Conservation (phyloP, 257 asterid species). For the Gardenia jasminoides region DNA sequence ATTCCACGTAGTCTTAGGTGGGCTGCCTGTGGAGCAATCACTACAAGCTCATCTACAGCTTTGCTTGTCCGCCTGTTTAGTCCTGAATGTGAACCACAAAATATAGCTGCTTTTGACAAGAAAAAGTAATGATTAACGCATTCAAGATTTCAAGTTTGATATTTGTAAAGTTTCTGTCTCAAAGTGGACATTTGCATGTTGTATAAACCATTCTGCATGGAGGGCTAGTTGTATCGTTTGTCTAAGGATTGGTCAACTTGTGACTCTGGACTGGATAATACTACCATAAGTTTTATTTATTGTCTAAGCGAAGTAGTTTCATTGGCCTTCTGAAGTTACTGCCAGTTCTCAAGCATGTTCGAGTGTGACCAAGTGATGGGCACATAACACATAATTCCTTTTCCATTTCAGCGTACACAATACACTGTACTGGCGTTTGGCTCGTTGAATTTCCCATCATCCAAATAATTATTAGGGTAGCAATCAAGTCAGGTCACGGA, state of each 20-base stretch:
- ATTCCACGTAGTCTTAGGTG: conserved; percentile 76
- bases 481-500: too few species aligned
- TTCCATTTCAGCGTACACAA: not conserved
- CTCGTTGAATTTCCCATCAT: not conserved
- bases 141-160: not conserved
- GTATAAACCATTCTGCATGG: not conserved
- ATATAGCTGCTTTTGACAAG: conserved; percentile 73
- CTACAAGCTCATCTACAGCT: conserved; percentile 62
- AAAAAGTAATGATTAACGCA: conserved; percentile 11
- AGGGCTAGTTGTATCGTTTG: not conserved
- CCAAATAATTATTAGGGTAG: too few species aligned
- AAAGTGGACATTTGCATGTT: not conserved
- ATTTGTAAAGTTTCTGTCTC: not conserved
- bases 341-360: not conserved
- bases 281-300: too few species aligned
- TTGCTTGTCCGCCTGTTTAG: conserved; percentile 69
- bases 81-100: conserved; percentile 91
- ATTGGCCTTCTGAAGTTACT: not conserved
- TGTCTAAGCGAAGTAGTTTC: not conserved
- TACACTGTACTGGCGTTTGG: not conserved
- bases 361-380: not conserved
- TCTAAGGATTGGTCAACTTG: not conserved
- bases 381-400: conserved; percentile 1
- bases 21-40: conserved; percentile 78
- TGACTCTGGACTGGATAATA: not conserved